These are phyloP conservation scores for Zarea fungicola DNA, from an alignment of 2,329 filamentous ascomycete genomes.

Conservation along the genomic window DNA sequence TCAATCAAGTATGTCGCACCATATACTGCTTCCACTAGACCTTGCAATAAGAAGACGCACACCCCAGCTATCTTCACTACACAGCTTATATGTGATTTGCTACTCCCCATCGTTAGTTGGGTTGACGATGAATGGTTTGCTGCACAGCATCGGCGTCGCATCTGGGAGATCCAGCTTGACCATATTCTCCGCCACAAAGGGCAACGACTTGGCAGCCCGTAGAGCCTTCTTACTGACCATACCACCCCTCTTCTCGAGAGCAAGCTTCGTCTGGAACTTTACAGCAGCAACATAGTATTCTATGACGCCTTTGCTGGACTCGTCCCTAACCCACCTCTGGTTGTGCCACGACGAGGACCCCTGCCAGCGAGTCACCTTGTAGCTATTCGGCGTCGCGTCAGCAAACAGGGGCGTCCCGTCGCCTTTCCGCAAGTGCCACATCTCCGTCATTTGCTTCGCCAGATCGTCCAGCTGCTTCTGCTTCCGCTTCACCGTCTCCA, in stretches of 20 bases:
- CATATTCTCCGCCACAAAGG: neutral
- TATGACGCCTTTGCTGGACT: constrained; percentile 31
- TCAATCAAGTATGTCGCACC: too few species aligned
- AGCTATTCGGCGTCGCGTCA: constrained; percentile 19
- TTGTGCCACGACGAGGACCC: constrained; percentile 38
- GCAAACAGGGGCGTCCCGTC: constrained; percentile 29
- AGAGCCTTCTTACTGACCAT: neutral
- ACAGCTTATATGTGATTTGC: too few species aligned
- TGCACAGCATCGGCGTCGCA: neutral
- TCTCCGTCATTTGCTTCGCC: constrained; percentile 29
- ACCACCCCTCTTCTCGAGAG: constrained; percentile 19
- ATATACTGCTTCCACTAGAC: too few species aligned
- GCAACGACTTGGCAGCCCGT: neutral
- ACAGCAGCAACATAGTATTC: constrained; percentile 41
- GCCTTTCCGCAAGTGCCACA: constrained; percentile 30
- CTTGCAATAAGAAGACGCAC: too few species aligned
- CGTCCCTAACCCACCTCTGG: constrained; percentile 37
- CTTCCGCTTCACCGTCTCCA: constrained; percentile 44
- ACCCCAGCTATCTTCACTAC: too few species aligned
- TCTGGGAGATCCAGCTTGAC: neutral
- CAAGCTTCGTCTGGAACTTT: constrained; percentile 24
- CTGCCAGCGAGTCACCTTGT: constrained; percentile 34
- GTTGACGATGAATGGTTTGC: too few species aligned
- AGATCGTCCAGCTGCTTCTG: constrained; percentile 40
- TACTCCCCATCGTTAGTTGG: too few species aligned